Percentiles rank a stretch among this genome's conserved stretches.
Evolutionary conservation across 148 eudicot genomes (phyloP).

Genomic region (Cornus controversa): DNA sequence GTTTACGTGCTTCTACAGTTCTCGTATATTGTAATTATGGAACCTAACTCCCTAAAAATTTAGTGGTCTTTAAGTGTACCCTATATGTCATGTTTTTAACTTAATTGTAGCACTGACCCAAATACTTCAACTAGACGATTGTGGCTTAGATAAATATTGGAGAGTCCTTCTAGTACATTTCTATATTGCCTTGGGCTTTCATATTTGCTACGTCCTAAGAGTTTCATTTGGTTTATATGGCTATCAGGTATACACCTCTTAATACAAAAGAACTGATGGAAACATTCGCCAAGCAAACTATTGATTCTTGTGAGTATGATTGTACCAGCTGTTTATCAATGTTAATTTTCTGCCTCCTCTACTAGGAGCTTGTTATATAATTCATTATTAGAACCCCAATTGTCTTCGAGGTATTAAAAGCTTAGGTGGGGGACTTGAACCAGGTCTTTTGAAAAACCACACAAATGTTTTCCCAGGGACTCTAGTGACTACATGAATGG

Average conservation of each 20-base stretch:
- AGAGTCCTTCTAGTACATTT: not conserved
- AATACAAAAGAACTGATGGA: conserved; percentile 79
- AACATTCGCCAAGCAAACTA: conserved; percentile 56
- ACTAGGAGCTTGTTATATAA: too few relatives aligned
- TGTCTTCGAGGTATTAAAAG: too few relatives aligned
- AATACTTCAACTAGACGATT: not conserved
- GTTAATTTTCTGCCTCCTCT: not conserved
- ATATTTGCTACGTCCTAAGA: conserved; percentile 9
- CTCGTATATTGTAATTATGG: too few relatives aligned
- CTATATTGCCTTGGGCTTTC: not conserved
- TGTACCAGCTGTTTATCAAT: not conserved
- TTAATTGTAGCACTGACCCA: not conserved
- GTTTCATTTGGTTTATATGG: conserved; percentile 20
- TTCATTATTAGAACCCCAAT: too few relatives aligned
- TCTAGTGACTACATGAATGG: not conserved
- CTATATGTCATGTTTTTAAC: not conserved
- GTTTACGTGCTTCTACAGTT: not conserved
- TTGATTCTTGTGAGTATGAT: conserved; percentile 76
- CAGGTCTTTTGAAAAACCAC: not conserved
- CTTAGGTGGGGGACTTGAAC: not conserved
- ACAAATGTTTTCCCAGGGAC: not conserved
- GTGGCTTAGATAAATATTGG: not conserved
- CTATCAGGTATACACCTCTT: conserved; percentile 76
- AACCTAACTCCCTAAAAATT: not conserved
- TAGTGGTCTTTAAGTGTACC: conserved; percentile 6